These are phyloP conservation scores for Leccinum longicurvipes DNA, from an alignment of 768 basidiomycete species.

Conservation along the genomic window DNA sequence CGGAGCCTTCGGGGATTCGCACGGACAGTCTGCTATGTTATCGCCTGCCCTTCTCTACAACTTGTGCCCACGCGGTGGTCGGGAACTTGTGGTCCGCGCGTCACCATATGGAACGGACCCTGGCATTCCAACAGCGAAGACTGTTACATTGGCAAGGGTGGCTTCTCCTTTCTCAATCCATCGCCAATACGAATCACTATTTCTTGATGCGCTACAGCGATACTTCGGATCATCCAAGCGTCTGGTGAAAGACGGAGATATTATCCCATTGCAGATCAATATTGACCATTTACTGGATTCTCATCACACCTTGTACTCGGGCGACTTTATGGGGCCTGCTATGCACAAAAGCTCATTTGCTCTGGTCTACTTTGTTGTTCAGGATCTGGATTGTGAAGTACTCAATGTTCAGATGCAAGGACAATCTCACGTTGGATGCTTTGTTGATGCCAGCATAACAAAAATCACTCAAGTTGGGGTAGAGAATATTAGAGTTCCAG, in stretches of 20 bases:
- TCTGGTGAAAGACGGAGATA: constrained; percentile 70
- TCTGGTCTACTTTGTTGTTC: constrained; percentile 74
- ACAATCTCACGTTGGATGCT: constrained; percentile 75
- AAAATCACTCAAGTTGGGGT: constrained; percentile 77
- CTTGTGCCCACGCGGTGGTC: constrained; percentile 33
- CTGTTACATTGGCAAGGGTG: constrained; percentile 76
- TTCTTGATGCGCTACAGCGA: constrained; percentile 56
- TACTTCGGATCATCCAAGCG: constrained; percentile 56
- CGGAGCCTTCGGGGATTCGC: constrained; percentile 36
- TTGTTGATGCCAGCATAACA: constrained; percentile 72
- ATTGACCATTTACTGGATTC: constrained; percentile 39
- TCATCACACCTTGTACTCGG: background rate
- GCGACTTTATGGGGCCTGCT: constrained; percentile 1
- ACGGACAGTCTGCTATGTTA: constrained; percentile 29
- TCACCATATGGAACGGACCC: constrained; percentile 64
- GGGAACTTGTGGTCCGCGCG: constrained; percentile 39
- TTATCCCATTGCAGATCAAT: constrained; percentile 64
- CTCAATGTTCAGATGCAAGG: constrained; percentile 39
- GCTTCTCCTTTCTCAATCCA: constrained; percentile 70
- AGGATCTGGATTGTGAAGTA: constrained; percentile 67
- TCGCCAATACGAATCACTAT: constrained; percentile 58
- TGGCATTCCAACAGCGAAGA: constrained; percentile 62
- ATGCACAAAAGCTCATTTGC: constrained; percentile 32
- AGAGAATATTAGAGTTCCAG: constrained; percentile 62
- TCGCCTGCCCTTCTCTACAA: constrained; percentile 57